Percentiles rank a stretch among this genome's conserved stretches.
Conservation (phyloP, 2,329 filamentous ascomycete genomes). For the Fusarium poae region DNA sequence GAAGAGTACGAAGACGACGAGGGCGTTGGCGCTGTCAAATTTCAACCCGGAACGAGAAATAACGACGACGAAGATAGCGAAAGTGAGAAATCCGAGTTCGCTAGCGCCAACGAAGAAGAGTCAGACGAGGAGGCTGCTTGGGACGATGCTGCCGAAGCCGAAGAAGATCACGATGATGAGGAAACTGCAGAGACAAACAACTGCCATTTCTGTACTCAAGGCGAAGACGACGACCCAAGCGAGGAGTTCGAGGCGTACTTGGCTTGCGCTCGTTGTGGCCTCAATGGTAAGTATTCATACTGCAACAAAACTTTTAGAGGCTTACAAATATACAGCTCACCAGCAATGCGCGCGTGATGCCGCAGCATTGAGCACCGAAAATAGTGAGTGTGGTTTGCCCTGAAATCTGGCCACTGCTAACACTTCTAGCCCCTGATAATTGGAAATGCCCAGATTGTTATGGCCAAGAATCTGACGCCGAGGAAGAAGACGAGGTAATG, state of each 20-base stretch:
- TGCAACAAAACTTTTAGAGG: constrained; percentile 27
- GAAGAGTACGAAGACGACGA: constrained; percentile 62
- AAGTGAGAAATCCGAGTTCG: constrained; percentile 61
- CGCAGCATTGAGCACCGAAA: constrained; percentile 54
- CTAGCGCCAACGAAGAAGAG: constrained; percentile 65
- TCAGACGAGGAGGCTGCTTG: constrained; percentile 60
- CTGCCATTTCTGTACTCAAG: constrained; percentile 82
- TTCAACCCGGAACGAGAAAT: constrained; percentile 62
- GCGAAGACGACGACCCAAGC: constrained; percentile 84
- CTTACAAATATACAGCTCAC: constrained; percentile 77
- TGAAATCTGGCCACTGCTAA: constrained; percentile 20
- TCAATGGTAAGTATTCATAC: constrained; percentile 76
- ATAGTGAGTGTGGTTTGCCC: constrained; percentile 46
- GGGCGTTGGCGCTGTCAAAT: constrained; percentile 69
- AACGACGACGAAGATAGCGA: constrained; percentile 66
- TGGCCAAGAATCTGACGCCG: constrained; percentile 51
- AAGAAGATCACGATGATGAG: constrained; percentile 66
- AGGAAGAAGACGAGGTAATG: constrained; percentile 51
- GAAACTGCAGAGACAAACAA: constrained; percentile 61
- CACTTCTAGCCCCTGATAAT: constrained; percentile 55
- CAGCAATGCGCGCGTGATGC: constrained; percentile 86
- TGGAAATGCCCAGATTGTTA: constrained; percentile 68
- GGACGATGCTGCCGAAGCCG: constrained; percentile 70
- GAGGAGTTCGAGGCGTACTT: constrained; percentile 86
- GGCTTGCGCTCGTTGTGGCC: constrained; percentile 80